Evolutionary conservation across 345 rosid species (phyloP).

Genomic region (Populus pruinosa): DNA sequence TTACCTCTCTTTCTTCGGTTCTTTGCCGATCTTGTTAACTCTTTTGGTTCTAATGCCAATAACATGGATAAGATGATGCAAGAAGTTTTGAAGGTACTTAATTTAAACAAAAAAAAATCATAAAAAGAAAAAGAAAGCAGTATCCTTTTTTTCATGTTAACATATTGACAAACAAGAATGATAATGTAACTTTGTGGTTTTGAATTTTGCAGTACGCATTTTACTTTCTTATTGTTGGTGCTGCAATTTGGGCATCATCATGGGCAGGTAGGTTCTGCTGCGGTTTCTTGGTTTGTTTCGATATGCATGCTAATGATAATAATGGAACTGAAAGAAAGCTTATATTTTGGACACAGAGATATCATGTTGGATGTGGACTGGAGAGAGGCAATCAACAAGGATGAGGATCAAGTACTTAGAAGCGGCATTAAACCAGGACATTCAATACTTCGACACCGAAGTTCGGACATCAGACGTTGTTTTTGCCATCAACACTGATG

Average conservation of each 20-base stretch:
- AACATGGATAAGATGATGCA: conserved; percentile 92
- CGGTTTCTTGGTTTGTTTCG: conserved; percentile 5
- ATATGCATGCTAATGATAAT: background rate
- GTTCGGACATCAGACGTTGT: conserved; percentile 94
- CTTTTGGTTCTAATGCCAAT: conserved; percentile 92
- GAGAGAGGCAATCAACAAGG: conserved; percentile 94
- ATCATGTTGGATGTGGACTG: conserved; percentile 99
- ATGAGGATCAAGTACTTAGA: conserved; percentile 96
- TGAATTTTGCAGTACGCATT: conserved; percentile 75
- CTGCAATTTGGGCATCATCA: conserved; percentile 98
- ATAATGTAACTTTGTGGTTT: background rate
- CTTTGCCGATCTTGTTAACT: conserved; percentile 98
- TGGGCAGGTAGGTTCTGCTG: conserved; percentile 77
- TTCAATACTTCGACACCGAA: conserved; percentile 87
- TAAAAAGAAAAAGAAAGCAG: background rate
- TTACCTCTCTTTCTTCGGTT: conserved; percentile 89
- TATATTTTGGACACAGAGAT: conserved; percentile 54
- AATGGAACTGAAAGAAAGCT: background rate
- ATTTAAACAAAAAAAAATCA: background rate
- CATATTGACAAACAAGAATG: background rate
- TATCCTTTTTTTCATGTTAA: background rate
- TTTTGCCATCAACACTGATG: conserved; percentile 83
- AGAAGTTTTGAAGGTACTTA: conserved; percentile 81
- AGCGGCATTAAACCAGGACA: conserved; percentile 92
- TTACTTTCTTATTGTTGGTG: conserved; percentile 96